Evolutionary conservation across 2,329 filamentous ascomycete genomes (phyloP).

Genomic region (Botrytis squamosa): DNA sequence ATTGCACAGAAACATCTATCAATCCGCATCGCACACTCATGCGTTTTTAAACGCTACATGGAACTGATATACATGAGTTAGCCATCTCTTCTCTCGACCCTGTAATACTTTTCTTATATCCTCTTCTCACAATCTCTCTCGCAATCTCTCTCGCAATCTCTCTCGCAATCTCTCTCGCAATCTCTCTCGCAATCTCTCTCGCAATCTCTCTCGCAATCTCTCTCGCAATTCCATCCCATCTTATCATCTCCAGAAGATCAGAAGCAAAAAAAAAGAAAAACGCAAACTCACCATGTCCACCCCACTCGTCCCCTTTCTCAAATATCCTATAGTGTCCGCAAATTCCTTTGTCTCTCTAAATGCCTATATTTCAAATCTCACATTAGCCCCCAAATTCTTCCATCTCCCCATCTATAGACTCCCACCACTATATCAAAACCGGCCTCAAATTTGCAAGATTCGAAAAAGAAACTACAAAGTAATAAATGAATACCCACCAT

Average conservation of each 20-base stretch:
- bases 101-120: not conserved
- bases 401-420: not conserved
- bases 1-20: not conserved
- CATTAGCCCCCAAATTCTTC: not conserved
- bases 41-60: not conserved
- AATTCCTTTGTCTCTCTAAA: conserved; percentile 31
- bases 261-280: not conserved
- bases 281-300: conserved; percentile 1
- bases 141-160: not conserved
- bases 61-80: not conserved
- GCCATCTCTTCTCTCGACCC: not conserved
- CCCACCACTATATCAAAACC: not conserved
- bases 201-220: not conserved
- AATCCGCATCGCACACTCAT: not conserved
- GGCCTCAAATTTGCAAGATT: too few species aligned
- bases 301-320: conserved; percentile 18
- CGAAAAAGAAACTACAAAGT: not conserved
- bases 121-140: not conserved
- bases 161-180: not conserved
- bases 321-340: conserved; percentile 20
- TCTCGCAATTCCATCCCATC: not conserved
- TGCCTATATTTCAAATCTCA: not conserved
- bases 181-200: not conserved
- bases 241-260: not conserved
- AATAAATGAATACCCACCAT: conserved; percentile 14